phyloP scores from a whole-genome alignment of 164 flowering plant species.

The Tetracentron sinense region DNA sequence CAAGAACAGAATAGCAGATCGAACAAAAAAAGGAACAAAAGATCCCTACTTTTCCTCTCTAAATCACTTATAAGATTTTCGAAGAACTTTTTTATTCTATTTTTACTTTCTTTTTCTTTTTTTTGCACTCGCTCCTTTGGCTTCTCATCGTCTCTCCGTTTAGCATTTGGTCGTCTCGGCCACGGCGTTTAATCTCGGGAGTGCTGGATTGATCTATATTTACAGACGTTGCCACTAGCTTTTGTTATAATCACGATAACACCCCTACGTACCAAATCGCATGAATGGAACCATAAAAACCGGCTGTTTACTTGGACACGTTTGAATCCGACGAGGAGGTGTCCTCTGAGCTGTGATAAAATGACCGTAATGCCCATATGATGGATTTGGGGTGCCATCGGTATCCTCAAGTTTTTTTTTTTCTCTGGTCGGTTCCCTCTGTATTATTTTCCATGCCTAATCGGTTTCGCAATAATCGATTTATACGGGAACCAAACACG shows the following conservation, averaged over 20 bases:
- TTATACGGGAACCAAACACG: too few relatives aligned
- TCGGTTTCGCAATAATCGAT: too few relatives aligned
- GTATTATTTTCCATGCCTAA: too few relatives aligned
- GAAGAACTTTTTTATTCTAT: background rate
- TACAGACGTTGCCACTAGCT: conserved; percentile 7
- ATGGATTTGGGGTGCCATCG: too few relatives aligned
- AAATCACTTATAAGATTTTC: background rate
- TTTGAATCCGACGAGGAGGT: too few relatives aligned
- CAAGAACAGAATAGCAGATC: background rate
- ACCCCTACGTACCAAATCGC: too few relatives aligned
- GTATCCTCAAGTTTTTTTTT: too few relatives aligned
- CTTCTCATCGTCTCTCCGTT: conserved; percentile 3
- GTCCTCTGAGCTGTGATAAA: too few relatives aligned
- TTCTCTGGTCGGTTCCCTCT: too few relatives aligned
- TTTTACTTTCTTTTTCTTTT: background rate
- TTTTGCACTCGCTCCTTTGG: background rate
- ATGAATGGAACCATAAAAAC: too few relatives aligned
- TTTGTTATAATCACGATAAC: background rate
- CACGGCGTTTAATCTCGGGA: conserved; percentile 7
- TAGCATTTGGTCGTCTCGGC: conserved; percentile 15
- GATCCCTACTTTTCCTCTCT: background rate
- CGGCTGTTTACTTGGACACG: too few relatives aligned
- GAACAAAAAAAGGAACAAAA: background rate
- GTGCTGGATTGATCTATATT: background rate
- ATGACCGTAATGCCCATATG: too few relatives aligned